Evolutionary conservation across 129 eudicot genomes (phyloP).

Genomic region (Tagetes erecta): DNA sequence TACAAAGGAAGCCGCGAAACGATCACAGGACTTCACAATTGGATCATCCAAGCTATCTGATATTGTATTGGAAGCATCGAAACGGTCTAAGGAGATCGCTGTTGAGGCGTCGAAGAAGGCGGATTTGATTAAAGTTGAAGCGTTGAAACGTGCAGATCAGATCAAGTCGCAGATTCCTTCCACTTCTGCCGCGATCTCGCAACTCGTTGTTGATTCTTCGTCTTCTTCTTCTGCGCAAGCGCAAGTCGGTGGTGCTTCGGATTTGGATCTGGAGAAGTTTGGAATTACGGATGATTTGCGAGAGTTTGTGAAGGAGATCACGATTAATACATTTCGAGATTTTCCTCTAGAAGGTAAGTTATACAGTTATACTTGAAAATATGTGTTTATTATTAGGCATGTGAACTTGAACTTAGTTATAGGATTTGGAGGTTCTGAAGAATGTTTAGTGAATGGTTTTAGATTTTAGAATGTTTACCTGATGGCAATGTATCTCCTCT

Average conservation of each 20-base stretch:
- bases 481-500: conserved; percentile 12
- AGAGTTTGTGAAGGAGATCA: conserved; percentile 77
- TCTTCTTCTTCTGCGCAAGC: conserved; percentile 25
- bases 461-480: not conserved
- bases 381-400: conserved; percentile 19
- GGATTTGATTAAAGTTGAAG: conserved; percentile 54
- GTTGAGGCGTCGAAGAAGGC: conserved; percentile 68
- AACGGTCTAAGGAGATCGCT: conserved; percentile 65
- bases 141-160: conserved; percentile 83
- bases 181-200: conserved; percentile 54
- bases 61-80: conserved; percentile 76
- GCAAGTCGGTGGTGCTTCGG: conserved; percentile 13
- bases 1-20: conserved; percentile 44
- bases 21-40: conserved; percentile 53
- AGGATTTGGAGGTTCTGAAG: not conserved
- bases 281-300: conserved; percentile 84
- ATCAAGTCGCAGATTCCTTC: conserved; percentile 74
- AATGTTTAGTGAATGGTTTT: conserved; percentile 19
- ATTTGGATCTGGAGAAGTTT: conserved; percentile 67
- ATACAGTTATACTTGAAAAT: conserved; percentile 2
- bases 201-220: conserved; percentile 50
- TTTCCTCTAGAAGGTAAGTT: conserved; percentile 70
- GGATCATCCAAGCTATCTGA: conserved; percentile 60
- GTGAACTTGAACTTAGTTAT: conserved; percentile 9
- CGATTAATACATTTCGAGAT: conserved; percentile 64